These are phyloP conservation scores for Zygosaccharomyces siamensis DNA, from an alignment of 805 yeast genomes.

Conservation along the genomic window DNA sequence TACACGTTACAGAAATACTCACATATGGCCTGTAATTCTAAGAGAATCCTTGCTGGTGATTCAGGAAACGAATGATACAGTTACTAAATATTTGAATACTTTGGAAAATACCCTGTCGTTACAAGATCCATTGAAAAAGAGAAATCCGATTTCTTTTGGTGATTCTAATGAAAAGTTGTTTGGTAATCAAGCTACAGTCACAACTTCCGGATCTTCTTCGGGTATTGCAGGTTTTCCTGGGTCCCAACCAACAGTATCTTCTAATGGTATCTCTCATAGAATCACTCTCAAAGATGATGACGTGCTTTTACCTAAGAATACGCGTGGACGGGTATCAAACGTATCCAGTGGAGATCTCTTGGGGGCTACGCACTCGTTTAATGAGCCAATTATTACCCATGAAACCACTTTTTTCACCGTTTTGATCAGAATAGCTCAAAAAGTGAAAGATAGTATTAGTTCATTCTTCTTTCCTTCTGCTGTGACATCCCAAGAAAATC, in stretches of 20 bases:
- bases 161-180: constrained; percentile 27
- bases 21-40: constrained; percentile 54
- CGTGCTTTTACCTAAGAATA: constrained; percentile 15
- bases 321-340: constrained; percentile 5
- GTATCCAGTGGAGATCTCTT: constrained; percentile 2
- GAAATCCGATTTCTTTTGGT: constrained; percentile 5
- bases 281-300: constrained; percentile 25
- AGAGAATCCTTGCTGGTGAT: constrained; percentile 57
- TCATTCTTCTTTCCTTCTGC: constrained; percentile 29
- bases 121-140: constrained; percentile 10
- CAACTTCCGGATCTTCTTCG: constrained; percentile 10
- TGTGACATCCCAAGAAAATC: constrained; percentile 10
- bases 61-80: constrained; percentile 42
- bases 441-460: constrained; percentile 11
- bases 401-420: constrained; percentile 24
- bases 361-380: constrained; percentile 16
- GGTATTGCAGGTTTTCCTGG: constrained; percentile 17
- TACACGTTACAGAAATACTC: constrained; percentile 42
- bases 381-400: constrained; percentile 26
- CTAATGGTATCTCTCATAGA: constrained; percentile 16
- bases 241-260: constrained; percentile 11
- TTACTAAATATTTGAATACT: constrained; percentile 23
- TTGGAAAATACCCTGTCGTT: constrained; percentile 17
- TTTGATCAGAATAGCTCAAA: constrained; percentile 10
- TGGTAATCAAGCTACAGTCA: constrained; percentile 33